These are phyloP conservation scores for Blastobotrys malaysiensis DNA, from an alignment of 1,139 yeast genomes.

Conservation along the genomic window DNA sequence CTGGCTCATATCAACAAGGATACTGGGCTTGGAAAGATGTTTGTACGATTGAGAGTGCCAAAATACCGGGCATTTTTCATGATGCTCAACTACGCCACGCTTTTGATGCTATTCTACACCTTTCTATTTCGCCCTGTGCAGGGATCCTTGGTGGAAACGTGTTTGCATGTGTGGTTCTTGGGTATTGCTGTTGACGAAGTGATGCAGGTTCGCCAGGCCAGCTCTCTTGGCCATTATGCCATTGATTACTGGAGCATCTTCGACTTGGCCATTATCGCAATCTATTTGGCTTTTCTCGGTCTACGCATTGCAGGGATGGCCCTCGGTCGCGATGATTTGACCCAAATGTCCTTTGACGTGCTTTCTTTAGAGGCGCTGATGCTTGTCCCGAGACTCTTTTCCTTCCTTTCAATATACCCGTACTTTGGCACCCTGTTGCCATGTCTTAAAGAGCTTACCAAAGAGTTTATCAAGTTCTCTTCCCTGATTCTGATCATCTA, in stretches of 20 bases:
- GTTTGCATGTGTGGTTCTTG: slow-evolving; percentile 30
- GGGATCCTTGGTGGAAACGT: slow-evolving; percentile 20
- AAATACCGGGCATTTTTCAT: slow-evolving; percentile 29
- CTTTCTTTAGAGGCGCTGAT: slow-evolving; percentile 31
- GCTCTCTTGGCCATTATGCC: slow-evolving; percentile 25
- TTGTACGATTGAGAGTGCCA: slow-evolving; percentile 32
- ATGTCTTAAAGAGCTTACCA: slow-evolving; percentile 29
- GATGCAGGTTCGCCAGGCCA: slow-evolving; percentile 31
- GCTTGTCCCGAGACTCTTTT: slow-evolving; percentile 32
- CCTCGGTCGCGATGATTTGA: slow-evolving; percentile 14
- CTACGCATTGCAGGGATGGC: slow-evolving; percentile 21
- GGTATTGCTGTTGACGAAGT: slow-evolving; percentile 33
- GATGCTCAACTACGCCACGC: slow-evolving; percentile 29
- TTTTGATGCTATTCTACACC: slow-evolving; percentile 27
- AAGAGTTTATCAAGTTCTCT: slow-evolving; percentile 31
- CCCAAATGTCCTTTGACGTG: slow-evolving; percentile 28
- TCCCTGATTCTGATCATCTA: slow-evolving; percentile 30
- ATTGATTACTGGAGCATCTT: slow-evolving; percentile 31
- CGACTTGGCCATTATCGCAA: slow-evolving; percentile 27
- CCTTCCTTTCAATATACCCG: slow-evolving; percentile 30
- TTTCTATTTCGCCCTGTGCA: slow-evolving; percentile 20
- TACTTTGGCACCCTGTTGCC: slow-evolving; percentile 34
- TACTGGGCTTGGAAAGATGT: slow-evolving; percentile 17
- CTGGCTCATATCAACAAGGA: slow-evolving; percentile 18
- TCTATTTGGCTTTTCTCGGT: slow-evolving; percentile 26